Conservation (phyloP, 805 yeast genomes). For the Candida bentonensis region DNA sequence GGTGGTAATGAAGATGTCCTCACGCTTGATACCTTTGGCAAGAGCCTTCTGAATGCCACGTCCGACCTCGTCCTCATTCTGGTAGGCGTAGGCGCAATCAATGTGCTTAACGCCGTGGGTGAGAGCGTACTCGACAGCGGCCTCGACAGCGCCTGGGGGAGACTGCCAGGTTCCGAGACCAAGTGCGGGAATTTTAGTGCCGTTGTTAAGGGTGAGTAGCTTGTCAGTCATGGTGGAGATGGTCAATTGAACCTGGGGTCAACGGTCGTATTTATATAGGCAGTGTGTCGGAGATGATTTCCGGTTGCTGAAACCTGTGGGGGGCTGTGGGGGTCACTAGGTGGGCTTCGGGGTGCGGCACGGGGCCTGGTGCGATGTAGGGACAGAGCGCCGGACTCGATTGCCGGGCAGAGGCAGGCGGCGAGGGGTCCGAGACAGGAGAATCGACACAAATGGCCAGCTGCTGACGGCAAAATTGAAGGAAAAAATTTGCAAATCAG, state of each 20-base stretch:
- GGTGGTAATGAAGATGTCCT: conserved; percentile 55
- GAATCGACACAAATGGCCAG: too few species aligned
- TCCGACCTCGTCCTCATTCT: conserved; percentile 54
- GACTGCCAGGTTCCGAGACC: conserved; percentile 71
- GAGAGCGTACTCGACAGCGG: conserved; percentile 46
- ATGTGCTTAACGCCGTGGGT: conserved; percentile 60
- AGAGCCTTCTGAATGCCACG: conserved; percentile 25
- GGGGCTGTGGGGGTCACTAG: too few species aligned
- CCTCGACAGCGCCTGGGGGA: conserved; percentile 38
- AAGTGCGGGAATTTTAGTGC: conserved; percentile 48
- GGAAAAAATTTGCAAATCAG: too few species aligned
- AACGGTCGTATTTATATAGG: not conserved
- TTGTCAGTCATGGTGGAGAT: not conserved
- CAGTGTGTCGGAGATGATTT: too few species aligned
- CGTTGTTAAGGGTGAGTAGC: conserved; percentile 33
- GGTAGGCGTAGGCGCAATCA: conserved; percentile 61
- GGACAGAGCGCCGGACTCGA: too few species aligned
- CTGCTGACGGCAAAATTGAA: too few species aligned
- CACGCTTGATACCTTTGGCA: conserved; percentile 34
- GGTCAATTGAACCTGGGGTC: too few species aligned
- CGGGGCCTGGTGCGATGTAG: too few species aligned
- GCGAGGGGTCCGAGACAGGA: too few species aligned
- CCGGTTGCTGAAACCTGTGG: too few species aligned
- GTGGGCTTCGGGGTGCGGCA: too few species aligned
- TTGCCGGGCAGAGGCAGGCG: too few species aligned